Evolutionary conservation across 2,329 filamentous ascomycete species (phyloP).

Genomic region (Phoma sp.): DNA sequence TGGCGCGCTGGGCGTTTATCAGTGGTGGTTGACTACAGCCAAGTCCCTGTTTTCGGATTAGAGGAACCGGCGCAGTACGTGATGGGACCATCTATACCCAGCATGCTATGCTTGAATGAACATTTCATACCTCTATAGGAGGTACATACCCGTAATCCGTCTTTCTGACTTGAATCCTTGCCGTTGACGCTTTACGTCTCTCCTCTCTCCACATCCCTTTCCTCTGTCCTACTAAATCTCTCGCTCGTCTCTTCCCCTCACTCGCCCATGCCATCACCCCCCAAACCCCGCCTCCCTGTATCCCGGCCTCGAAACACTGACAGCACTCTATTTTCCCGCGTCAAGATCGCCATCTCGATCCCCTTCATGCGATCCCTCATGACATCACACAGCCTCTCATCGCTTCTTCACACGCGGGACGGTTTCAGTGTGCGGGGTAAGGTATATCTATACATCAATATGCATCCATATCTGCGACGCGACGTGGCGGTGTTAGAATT

Average conservation of each 20-base stretch:
- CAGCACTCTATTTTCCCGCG: neutral
- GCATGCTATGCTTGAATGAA: constrained; percentile 5
- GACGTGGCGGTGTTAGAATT: too few species aligned
- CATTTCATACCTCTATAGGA: neutral
- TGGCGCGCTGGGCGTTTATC: constrained; percentile 6
- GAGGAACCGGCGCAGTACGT: neutral
- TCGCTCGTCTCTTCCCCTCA: too few species aligned
- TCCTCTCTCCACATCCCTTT: too few species aligned
- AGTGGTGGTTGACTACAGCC: neutral
- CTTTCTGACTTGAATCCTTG: neutral
- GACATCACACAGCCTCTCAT: neutral
- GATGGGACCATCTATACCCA: constrained; percentile 7
- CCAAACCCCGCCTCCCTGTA: neutral
- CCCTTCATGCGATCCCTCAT: neutral
- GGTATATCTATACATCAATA: too few species aligned
- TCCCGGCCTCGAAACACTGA: neutral
- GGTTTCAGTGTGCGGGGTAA: too few species aligned
- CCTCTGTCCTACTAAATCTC: too few species aligned
- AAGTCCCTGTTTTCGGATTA: neutral
- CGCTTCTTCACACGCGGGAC: too few species aligned
- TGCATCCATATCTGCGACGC: too few species aligned
- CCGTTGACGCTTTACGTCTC: neutral
- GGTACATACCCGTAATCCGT: neutral
- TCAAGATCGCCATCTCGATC: neutral
- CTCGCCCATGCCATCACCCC: too few species aligned